Base-by-base conservation (phyloP, 768 basidiomycete genomes). In the Tulasnella sp. region DNA sequence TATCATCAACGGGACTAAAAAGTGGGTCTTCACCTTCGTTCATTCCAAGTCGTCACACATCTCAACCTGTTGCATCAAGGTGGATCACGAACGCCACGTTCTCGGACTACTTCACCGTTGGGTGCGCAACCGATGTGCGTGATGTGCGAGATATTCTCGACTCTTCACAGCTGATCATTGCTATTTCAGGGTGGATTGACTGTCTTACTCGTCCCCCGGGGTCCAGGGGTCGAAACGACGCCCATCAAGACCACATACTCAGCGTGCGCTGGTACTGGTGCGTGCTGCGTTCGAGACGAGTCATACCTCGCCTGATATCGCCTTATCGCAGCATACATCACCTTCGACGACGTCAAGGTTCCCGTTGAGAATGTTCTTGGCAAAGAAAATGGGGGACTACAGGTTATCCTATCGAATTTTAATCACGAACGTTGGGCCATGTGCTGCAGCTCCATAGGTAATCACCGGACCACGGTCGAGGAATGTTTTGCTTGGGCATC, bases 181-280 rank as follows among this genome's bases (percentile, higher is more conserved):
- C 35, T 25, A 23, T 88, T 84, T 17, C 55, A 85, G 81, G 75
- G 75, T 42, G 86, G 86, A 17, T 84, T 82, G 61, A 79, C 82
- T 14, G 85, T 87, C 46, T 78, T 91, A 39, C 74, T 90, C 36
- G 78, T 91, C 57, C 79, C 81, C 36, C 78, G 88, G 43, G 77
- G 76, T 12, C 79, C 82, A 40, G 79, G 77, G 4, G 77, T 97
- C 57, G 78, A 81, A 50, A 96, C 93, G 4, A 90, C 84, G 65
- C 80, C 81, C 21, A 86, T 98, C 70, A 92, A 91, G 72, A 97
- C 93, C 0, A 78, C 86, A 0, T 98, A 98, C 69, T 97, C 93
- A 0, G 67, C 86, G 2, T 83, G 85, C 0, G 94, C 94, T 2
- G 94, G 94, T 5, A 97, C 92, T 6, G 48, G 48, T 34, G n/a